Percentiles rank a stretch among this genome's conserved stretches.
Evolutionary conservation across 306 rosid species (phyloP).

Genomic region (Canavalia gladiata): DNA sequence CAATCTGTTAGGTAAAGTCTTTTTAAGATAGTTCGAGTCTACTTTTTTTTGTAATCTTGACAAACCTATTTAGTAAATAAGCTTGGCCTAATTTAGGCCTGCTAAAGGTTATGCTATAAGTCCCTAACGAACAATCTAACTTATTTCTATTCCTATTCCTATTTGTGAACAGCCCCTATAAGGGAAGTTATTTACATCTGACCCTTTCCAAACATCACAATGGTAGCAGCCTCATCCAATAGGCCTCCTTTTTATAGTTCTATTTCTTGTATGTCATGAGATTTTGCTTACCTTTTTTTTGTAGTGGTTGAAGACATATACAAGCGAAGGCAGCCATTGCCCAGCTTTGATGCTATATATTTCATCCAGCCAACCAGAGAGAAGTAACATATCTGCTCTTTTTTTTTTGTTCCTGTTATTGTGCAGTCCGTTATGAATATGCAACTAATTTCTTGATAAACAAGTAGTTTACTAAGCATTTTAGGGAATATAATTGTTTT

Average conservation of each 20-base stretch:
- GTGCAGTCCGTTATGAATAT: conserved; percentile 13
- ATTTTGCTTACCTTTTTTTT: conserved; percentile 49
- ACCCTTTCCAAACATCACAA: not conserved
- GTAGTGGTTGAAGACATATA: conserved; percentile 97
- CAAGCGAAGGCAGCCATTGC: conserved; percentile 96
- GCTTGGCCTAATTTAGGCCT: too few species aligned
- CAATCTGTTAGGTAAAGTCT: too few species aligned
- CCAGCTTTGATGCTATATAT: conserved; percentile 96
- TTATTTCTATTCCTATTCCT: too few species aligned
- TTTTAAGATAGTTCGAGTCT: too few species aligned
- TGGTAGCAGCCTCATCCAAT: not conserved
- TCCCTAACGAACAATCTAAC: too few species aligned
- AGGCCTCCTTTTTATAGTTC: not conserved
- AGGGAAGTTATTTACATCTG: not conserved
- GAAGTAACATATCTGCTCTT: conserved; percentile 66
- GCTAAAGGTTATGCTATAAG: too few species aligned
- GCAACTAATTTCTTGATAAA: conserved; percentile 13
- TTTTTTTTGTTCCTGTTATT: conserved; percentile 23
- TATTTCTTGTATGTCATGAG: conserved; percentile 38
- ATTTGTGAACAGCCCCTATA: not conserved
- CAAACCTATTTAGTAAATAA: too few species aligned
- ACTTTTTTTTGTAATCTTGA: too few species aligned
- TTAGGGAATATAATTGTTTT: not conserved
- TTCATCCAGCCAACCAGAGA: conserved; percentile 93
- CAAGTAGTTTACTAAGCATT: not conserved